These are phyloP conservation scores for Suhomyces pyralidae DNA, from an alignment of 805 yeast genomes.

Conservation along the genomic window DNA sequence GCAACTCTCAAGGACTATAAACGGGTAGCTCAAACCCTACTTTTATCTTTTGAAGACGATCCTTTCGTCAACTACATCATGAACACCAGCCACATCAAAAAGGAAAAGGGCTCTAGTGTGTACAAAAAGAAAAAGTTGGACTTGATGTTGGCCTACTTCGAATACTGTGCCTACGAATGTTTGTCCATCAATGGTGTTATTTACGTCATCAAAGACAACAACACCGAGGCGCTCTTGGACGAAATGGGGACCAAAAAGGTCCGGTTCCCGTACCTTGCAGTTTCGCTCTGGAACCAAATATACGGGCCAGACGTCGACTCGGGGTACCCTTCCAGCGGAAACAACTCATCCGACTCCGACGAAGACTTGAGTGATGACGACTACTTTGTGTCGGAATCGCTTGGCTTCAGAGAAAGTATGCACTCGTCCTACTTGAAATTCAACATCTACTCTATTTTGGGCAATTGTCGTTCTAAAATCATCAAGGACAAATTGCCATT, in stretches of 20 bases:
- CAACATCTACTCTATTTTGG: slow-evolving; percentile 32
- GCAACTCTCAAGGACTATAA: slow-evolving; percentile 45
- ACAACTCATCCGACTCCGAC: slow-evolving; percentile 16
- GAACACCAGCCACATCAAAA: slow-evolving; percentile 27
- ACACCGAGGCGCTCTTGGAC: slow-evolving; percentile 36
- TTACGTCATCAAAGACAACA: slow-evolving; percentile 47
- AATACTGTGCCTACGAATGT: slow-evolving; percentile 51
- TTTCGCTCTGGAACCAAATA: slow-evolving; percentile 43
- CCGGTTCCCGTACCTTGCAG: slow-evolving; percentile 49
- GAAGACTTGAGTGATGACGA: slow-evolving; percentile 21
- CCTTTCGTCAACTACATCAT: slow-evolving; percentile 49
- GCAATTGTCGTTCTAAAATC: slow-evolving; percentile 49
- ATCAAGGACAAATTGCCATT: slow-evolving; percentile 49
- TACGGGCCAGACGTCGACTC: slow-evolving; percentile 14
- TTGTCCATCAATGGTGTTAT: slow-evolving; percentile 50
- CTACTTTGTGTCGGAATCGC: slow-evolving; percentile 17
- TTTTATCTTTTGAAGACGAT: slow-evolving; percentile 53
- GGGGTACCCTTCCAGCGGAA: slow-evolving; percentile 6
- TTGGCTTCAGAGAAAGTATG: slow-evolving; percentile 21
- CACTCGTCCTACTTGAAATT: slow-evolving; percentile 36
- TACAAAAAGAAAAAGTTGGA: slow-evolving; percentile 34
- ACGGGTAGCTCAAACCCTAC: slow-evolving; percentile 53
- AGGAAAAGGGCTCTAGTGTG: slow-evolving; percentile 29
- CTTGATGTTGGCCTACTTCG: slow-evolving; percentile 50
- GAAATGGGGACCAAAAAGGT: slow-evolving; percentile 23